These are phyloP conservation scores for Friedmanniomyces endolithicus DNA, from an alignment of 495 filamentous ascomycete genomes.

Conservation along the genomic window DNA sequence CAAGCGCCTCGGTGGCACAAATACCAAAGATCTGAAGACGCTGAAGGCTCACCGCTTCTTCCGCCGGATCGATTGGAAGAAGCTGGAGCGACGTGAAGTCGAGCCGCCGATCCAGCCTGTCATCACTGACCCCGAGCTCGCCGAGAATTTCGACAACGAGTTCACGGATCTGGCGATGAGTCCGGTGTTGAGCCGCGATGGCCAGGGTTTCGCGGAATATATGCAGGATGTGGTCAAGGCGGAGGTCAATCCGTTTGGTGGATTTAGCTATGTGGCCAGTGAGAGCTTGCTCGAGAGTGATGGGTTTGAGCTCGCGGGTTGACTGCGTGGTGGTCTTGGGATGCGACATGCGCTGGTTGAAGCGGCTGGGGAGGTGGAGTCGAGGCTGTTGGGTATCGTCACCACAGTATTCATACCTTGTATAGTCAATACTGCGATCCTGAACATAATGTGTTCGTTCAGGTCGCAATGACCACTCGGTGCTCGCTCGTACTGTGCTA, in stretches of 20 bases:
- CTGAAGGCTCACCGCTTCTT: slow-evolving; percentile 97
- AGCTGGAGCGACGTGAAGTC: slow-evolving; percentile 62
- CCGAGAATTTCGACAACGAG: slow-evolving; percentile 83
- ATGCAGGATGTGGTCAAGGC: slow-evolving; percentile 33
- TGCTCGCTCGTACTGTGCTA: too few relatives aligned
- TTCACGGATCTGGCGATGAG: slow-evolving; percentile 79
- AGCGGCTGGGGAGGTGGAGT: too few relatives aligned
- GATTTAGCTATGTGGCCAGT: slow-evolving; percentile 90
- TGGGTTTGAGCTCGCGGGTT: slow-evolving; percentile 13
- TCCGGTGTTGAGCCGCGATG: slow-evolving; percentile 60
- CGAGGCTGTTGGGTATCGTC: too few relatives aligned
- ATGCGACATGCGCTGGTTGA: too few relatives aligned
- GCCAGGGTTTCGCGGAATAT: slow-evolving; percentile 35
- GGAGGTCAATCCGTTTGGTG: slow-evolving; percentile 71
- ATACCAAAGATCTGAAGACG: slow-evolving; percentile 70
- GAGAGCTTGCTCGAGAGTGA: slow-evolving; percentile 57
- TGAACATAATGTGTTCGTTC: too few relatives aligned
- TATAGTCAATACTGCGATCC: too few relatives aligned
- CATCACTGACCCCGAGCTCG: slow-evolving; percentile 85
- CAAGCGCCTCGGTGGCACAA: slow-evolving; percentile 75
- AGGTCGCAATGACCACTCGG: too few relatives aligned
- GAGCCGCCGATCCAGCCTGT: slow-evolving; percentile 79
- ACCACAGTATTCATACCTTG: too few relatives aligned
- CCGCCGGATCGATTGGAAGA: slow-evolving; percentile 85
- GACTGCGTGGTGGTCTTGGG: slow-evolving; percentile 18